A percentile compares a stretch with the other conserved stretches of the same genome.
phyloP scores from a whole-genome alignment of 1,284 basidiomycete genomes.

The Apiotrichum sp. region DNA sequence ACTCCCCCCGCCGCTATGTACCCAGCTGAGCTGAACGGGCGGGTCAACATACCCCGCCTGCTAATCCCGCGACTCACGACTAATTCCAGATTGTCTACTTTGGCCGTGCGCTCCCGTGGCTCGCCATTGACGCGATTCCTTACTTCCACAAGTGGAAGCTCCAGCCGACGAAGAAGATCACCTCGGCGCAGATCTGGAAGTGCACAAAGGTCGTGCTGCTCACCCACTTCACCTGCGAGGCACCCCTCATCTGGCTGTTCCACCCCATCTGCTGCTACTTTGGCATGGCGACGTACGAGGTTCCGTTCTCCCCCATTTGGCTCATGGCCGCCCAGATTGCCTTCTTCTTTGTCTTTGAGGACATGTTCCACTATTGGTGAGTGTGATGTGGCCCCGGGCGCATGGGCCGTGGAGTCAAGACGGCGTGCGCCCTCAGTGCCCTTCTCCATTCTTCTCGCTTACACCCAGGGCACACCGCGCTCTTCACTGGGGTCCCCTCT shows the following conservation, averaged over 20 bases:
- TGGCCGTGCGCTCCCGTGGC: conserved; percentile 89
- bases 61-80: neutral
- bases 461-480: conserved; percentile 64
- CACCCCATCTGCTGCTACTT: conserved; percentile 86
- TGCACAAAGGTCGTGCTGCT: conserved; percentile 92
- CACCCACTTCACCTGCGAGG: conserved; percentile 93
- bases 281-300: conserved; percentile 80
- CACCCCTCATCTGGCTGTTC: conserved; percentile 95
- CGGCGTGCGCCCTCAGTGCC: too few relatives aligned
- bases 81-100: conserved; percentile 80
- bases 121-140: conserved; percentile 88
- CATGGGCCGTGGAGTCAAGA: too few relatives aligned
- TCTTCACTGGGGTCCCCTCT: conserved; percentile 82
- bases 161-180: conserved; percentile 76
- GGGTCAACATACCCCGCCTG: too few relatives aligned
- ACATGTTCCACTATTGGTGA: conserved; percentile 66
- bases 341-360: conserved; percentile 94
- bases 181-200: conserved; percentile 81
- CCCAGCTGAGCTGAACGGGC: too few relatives aligned
- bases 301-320: conserved; percentile 74
- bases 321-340: conserved; percentile 73
- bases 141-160: conserved; percentile 95
- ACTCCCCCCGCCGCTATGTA: too few relatives aligned
- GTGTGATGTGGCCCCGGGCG: neutral
- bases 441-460: too few relatives aligned